phyloP scores from a whole-genome alignment of 441 rosid genomes.

The Gossypium schwendimanii region DNA sequence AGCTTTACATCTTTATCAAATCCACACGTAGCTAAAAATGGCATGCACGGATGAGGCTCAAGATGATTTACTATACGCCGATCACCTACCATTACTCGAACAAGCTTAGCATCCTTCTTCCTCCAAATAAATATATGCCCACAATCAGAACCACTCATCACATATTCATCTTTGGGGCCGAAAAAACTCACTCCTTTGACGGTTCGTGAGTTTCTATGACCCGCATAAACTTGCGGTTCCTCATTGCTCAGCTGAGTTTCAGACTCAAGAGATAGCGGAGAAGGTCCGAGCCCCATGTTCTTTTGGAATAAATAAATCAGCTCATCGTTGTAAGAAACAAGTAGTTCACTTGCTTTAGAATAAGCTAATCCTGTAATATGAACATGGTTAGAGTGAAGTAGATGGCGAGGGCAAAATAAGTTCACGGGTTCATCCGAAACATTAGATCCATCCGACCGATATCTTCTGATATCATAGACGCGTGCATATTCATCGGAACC shows the following conservation, averaged over 20 bases:
- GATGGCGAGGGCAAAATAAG: slow-evolving; percentile 48
- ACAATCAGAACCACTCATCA: slow-evolving; percentile 71
- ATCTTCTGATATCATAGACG: slow-evolving; percentile 50
- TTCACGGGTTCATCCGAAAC: slow-evolving; percentile 38
- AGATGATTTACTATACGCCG: slow-evolving; percentile 54
- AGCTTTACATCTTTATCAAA: slow-evolving; percentile 57
- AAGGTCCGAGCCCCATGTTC: slow-evolving; percentile 50
- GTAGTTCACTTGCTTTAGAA: slow-evolving; percentile 51
- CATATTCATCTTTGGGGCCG: slow-evolving; percentile 67
- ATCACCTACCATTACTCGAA: slow-evolving; percentile 57
- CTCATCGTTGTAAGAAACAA: slow-evolving; percentile 66
- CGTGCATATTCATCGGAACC: slow-evolving; percentile 63
- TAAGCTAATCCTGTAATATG: slow-evolving; percentile 65
- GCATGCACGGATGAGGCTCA: slow-evolving; percentile 56
- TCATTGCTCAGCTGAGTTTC: slow-evolving; percentile 30
- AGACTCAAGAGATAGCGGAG: slow-evolving; percentile 27
- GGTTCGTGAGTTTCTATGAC: slow-evolving; percentile 60
- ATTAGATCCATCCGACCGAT: slow-evolving; percentile 32
- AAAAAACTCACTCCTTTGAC: slow-evolving; percentile 74
- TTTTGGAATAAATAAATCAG: slow-evolving; percentile 51
- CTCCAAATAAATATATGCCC: slow-evolving; percentile 71
- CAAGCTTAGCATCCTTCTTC: slow-evolving; percentile 54
- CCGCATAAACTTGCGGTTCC: slow-evolving; percentile 48
- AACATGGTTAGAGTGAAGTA: slow-evolving; percentile 31
- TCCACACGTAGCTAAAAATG: slow-evolving; percentile 58